These are phyloP conservation scores for Keqinozyma sinolaborantium DNA, from an alignment of 1,139 yeast genomes.

Conservation along the genomic window DNA sequence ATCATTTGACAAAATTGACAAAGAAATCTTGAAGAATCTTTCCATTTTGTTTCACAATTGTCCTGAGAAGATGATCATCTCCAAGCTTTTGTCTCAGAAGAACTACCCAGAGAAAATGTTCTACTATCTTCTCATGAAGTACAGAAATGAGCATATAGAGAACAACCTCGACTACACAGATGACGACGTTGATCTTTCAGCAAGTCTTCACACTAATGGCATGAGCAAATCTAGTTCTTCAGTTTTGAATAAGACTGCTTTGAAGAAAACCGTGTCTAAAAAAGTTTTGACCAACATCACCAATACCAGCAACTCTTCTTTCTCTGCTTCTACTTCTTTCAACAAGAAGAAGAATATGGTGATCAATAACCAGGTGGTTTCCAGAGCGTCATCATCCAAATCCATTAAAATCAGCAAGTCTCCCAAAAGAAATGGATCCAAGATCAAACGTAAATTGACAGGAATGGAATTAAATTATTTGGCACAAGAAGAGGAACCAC, in stretches of 20 bases:
- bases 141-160: conserved; percentile 69
- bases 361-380: conserved; percentile 21
- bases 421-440: conserved; percentile 11
- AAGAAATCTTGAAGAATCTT: conserved; percentile 78
- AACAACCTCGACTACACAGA: conserved; percentile 16
- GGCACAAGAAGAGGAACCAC: not conserved
- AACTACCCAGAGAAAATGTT: conserved; percentile 82
- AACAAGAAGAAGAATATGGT: conserved; percentile 32
- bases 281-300: conserved; percentile 28
- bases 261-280: conserved; percentile 5
- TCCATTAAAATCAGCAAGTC: conserved; percentile 10
- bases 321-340: conserved; percentile 40
- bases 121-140: conserved; percentile 76
- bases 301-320: conserved; percentile 18
- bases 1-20: conserved; percentile 62
- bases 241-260: conserved; percentile 15
- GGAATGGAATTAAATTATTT: conserved; percentile 13
- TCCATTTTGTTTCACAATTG: conserved; percentile 93
- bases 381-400: conserved; percentile 21
- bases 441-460: conserved; percentile 21
- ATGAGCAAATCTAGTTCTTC: conserved; percentile 14
- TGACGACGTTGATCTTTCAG: conserved; percentile 19
- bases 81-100: conserved; percentile 54
- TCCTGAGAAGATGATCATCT: conserved; percentile 54
- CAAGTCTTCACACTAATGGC: conserved; percentile 44